A percentile compares a stretch with the other conserved stretches of the same genome.
Conservation (phyloP, 1,139 yeast species). For the Lodderomyces jiufengensis region DNA sequence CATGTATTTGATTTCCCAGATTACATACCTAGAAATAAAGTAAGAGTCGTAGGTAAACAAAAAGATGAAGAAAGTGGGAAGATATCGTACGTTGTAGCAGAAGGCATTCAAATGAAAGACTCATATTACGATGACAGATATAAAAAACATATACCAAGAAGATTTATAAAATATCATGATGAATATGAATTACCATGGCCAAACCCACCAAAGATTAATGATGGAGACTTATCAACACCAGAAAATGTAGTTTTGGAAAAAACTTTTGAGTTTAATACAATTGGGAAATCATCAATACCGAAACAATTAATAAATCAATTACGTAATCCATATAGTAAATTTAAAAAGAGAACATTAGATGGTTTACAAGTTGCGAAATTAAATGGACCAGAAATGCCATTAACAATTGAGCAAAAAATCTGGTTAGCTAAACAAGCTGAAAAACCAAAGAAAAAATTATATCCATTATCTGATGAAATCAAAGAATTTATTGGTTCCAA, state of each 20-base stretch:
- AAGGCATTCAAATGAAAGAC: conserved; percentile 63
- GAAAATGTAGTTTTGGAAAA: conserved; percentile 64
- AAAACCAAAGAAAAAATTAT: conserved; percentile 43
- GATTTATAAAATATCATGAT: conserved; percentile 69
- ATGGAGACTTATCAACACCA: conserved; percentile 56
- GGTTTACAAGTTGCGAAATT: conserved; percentile 61
- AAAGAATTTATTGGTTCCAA: conserved; percentile 66
- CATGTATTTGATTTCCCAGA: conserved; percentile 68
- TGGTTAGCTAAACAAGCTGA: conserved; percentile 49
- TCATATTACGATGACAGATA: conserved; percentile 71
- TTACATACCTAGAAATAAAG: conserved; percentile 43
- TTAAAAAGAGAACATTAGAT: conserved; percentile 54
- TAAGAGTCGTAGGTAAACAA: conserved; percentile 74
- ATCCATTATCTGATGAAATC: conserved; percentile 61
- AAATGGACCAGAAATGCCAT: conserved; percentile 76
- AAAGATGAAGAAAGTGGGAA: conserved; percentile 55
- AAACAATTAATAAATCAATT: conserved; percentile 60
- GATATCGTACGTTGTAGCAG: conserved; percentile 68
- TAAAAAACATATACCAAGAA: conserved; percentile 69
- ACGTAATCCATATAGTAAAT: conserved; percentile 66
- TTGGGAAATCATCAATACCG: conserved; percentile 70
- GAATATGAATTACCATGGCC: conserved; percentile 88
- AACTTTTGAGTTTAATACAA: conserved; percentile 68
- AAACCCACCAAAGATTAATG: conserved; percentile 59
- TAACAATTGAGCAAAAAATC: conserved; percentile 59